Conservation (phyloP, 768 basidiomycete genomes). For the Nevesoporus exiguus region DNA sequence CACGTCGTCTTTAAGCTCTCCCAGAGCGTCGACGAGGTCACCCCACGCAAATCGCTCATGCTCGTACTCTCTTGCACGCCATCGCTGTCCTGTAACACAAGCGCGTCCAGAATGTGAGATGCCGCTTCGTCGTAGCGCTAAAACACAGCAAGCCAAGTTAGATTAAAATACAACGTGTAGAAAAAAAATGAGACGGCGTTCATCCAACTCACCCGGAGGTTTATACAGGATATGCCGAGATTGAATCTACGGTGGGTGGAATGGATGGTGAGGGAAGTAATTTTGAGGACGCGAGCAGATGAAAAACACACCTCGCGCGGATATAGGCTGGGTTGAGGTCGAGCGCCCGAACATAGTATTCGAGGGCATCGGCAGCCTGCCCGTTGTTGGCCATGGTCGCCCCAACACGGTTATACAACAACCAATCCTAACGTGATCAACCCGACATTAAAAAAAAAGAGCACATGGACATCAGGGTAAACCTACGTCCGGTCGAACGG, state of each 20-base stretch:
- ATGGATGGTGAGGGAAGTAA: not conserved
- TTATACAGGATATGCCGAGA: constrained; percentile 88
- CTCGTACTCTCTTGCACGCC: constrained; percentile 48
- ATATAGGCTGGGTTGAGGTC: constrained; percentile 89
- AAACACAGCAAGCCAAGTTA: not conserved
- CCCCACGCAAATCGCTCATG: constrained; percentile 55
- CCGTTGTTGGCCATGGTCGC: constrained; percentile 93
- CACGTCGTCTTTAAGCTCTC: constrained; percentile 82
- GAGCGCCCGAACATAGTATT: constrained; percentile 83
- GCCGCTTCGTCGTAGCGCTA: constrained; percentile 87
- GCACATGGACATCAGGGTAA: not conserved
- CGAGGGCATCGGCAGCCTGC: constrained; percentile 71
- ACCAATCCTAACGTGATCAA: constrained; percentile 64
- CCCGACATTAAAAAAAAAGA: constrained; percentile 1
- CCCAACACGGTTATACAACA: constrained; percentile 89
- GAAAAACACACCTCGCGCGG: constrained; percentile 63
- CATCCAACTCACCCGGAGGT: constrained; percentile 58
- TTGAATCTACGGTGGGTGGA: constrained; percentile 66
- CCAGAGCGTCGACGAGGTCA: constrained; percentile 81
- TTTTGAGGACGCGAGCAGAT: not conserved
- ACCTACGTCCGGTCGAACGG: constrained; percentile 79
- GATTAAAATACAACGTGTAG: not conserved
- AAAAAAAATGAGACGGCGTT: not conserved
- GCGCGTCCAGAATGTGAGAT: constrained; percentile 82
- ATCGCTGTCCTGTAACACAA: constrained; percentile 86